Evolutionary conservation across 805 yeast species (phyloP).

Genomic region (Metschnikowia vanudenii): DNA sequence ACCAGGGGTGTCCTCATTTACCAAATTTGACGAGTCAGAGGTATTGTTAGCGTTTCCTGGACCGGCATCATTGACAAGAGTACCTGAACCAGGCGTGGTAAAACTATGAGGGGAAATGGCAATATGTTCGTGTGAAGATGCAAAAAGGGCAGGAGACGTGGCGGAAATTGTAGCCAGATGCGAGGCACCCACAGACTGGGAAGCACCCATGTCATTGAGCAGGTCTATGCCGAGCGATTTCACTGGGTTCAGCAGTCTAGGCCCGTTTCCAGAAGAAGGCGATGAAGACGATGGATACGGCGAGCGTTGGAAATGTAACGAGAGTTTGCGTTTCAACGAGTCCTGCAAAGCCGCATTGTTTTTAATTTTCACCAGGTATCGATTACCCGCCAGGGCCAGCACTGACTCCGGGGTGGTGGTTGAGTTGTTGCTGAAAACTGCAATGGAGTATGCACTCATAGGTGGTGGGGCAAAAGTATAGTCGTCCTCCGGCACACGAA

Average conservation of each 20-base stretch:
- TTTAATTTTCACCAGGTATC: slow-evolving; percentile 8
- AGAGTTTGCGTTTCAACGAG: slow-evolving; percentile 29
- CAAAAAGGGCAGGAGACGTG: too few species aligned
- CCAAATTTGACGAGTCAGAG: too few species aligned
- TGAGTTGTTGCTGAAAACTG: slow-evolving; percentile 36
- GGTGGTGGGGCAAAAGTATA: slow-evolving; percentile 58
- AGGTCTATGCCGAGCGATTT: not conserved
- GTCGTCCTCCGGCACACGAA: slow-evolving; percentile 39
- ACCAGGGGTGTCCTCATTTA: too few species aligned
- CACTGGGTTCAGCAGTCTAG: not conserved
- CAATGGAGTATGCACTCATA: slow-evolving; percentile 56
- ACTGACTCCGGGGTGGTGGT: too few species aligned
- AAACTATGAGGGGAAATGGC: not conserved
- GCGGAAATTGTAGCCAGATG: not conserved
- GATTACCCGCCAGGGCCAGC: not conserved
- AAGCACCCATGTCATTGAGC: too few species aligned
- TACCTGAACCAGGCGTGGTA: not conserved
- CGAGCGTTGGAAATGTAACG: slow-evolving; percentile 31
- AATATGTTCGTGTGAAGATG: too few species aligned
- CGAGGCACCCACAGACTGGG: too few species aligned
- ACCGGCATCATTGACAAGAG: not conserved
- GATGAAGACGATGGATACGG: not conserved
- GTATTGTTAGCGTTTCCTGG: too few species aligned
- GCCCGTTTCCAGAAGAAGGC: not conserved
- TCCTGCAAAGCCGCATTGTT: slow-evolving; percentile 17